These are phyloP conservation scores for Metarhizium brunneum DNA, from an alignment of 2,329 filamentous ascomycete genomes.

Conservation along the genomic window DNA sequence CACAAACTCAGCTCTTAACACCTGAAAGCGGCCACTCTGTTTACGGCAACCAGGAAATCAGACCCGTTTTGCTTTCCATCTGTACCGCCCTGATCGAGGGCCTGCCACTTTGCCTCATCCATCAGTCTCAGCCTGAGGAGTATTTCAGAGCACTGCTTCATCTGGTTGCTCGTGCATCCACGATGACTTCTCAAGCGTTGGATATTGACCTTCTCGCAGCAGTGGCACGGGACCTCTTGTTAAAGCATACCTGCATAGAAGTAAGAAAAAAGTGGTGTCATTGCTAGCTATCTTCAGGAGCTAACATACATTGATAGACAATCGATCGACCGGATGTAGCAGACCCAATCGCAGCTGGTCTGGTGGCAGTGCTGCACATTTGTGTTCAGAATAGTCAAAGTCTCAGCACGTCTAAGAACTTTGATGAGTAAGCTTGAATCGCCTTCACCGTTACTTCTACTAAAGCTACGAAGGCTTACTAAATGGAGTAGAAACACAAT, in stretches of 20 bases:
- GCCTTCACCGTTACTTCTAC: background rate
- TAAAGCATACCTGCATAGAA: conserved; percentile 32
- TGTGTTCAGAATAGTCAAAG: conserved; percentile 21
- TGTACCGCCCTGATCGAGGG: conserved; percentile 24
- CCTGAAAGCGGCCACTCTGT: background rate
- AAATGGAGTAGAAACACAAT: conserved; percentile 17
- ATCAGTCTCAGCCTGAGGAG: conserved; percentile 32
- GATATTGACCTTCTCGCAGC: conserved; percentile 20
- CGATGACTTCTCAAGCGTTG: conserved; percentile 17
- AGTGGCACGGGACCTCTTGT: conserved; percentile 22
- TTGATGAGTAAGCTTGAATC: conserved; percentile 17
- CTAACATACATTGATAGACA: conserved; percentile 10
- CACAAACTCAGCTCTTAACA: conserved; percentile 5
- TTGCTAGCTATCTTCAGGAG: background rate
- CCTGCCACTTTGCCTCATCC: conserved; percentile 20
- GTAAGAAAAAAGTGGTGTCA: conserved; percentile 14
- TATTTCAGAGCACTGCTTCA: conserved; percentile 30
- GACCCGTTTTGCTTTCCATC: conserved; percentile 15
- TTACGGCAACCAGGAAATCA: background rate
- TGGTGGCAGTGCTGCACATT: conserved; percentile 19
- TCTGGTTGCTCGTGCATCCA: background rate
- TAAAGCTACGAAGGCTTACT: background rate
- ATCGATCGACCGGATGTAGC: conserved; percentile 17
- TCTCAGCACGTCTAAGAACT: conserved; percentile 11
- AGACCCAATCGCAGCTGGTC: conserved; percentile 20